Evolutionary conservation across 1,284 basidiomycete genomes (phyloP).

Genomic region (Pholiota adiposa): DNA sequence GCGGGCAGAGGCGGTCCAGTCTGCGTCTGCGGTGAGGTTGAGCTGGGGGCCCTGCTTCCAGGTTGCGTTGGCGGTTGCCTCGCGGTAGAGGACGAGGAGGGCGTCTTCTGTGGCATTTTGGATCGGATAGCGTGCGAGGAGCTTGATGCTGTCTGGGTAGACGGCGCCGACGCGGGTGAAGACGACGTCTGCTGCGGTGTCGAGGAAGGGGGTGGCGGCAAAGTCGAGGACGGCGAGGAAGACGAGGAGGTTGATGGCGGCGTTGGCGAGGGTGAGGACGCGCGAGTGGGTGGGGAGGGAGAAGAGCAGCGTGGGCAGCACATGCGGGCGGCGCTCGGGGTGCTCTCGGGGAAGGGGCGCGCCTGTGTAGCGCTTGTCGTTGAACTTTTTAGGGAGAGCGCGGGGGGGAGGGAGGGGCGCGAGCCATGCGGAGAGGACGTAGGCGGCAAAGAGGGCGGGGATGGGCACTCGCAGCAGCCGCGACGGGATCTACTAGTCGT

Average conservation of each 20-base stretch:
- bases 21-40: constrained; percentile 47
- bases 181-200: constrained; percentile 55
- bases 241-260: constrained; percentile 56
- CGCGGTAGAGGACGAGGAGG: constrained; percentile 53
- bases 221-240: constrained; percentile 56
- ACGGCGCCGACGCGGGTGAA: constrained; percentile 75
- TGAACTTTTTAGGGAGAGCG: no score
- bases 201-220: constrained; percentile 52
- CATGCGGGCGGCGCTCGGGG: not conserved
- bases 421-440: constrained; percentile 28
- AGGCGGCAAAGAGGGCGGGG: constrained; percentile 35
- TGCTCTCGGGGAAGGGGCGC: constrained; percentile 6
- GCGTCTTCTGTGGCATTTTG: no score
- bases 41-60: constrained; percentile 63
- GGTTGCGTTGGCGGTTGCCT: constrained; percentile 28
- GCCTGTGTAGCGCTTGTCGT: constrained; percentile 3
- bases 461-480: constrained; percentile 33
- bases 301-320: constrained; percentile 38
- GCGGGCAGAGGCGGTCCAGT: constrained; percentile 69
- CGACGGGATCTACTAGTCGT: constrained; percentile 36
- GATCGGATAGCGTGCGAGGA: constrained; percentile 62
- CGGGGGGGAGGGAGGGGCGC: constrained; percentile 13
- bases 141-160: constrained; percentile 63
- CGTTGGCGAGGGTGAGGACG: constrained; percentile 40
- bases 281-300: constrained; percentile 49